Percentiles rank a stretch among this genome's conserved stretches.
Conservation (phyloP, 1,139 yeast species). For the Taphrina populina region DNA sequence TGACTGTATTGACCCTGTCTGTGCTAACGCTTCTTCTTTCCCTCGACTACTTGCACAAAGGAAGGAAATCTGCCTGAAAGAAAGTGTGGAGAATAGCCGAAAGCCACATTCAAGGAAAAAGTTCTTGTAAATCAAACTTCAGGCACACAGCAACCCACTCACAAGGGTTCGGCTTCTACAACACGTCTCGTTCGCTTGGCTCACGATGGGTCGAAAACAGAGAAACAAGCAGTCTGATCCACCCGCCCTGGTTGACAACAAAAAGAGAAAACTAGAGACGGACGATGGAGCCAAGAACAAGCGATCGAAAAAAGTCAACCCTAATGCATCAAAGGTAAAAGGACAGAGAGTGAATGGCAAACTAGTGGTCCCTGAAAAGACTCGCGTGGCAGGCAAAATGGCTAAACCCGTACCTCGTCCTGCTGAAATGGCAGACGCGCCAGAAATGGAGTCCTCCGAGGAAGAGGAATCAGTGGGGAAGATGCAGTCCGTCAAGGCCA, state of each 20-base stretch:
- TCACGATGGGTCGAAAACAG: constrained; percentile 22
- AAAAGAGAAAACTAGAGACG: constrained; percentile 21
- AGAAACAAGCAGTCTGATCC: constrained; percentile 32
- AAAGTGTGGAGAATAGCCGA: too few relatives aligned
- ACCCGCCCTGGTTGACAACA: constrained; percentile 15
- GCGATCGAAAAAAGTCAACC: constrained; percentile 26
- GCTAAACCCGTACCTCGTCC: constrained; percentile 2
- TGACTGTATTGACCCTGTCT: too few relatives aligned
- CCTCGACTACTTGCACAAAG: too few relatives aligned
- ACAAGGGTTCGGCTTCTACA: too few relatives aligned
- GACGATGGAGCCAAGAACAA: constrained; percentile 15
- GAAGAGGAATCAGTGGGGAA: constrained; percentile 37
- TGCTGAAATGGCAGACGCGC: constrained; percentile 52
- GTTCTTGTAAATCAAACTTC: too few relatives aligned
- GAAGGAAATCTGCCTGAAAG: too few relatives aligned
- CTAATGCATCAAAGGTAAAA: constrained; percentile 22
- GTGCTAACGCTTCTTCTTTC: too few relatives aligned
- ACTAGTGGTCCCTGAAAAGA: constrained; percentile 29
- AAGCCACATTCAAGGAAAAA: too few relatives aligned
- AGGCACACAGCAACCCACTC: too few relatives aligned
- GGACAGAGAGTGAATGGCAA: constrained; percentile 33
- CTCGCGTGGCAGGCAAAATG: constrained; percentile 28
- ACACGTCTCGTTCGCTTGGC: too few relatives aligned
- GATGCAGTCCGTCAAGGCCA: constrained; percentile 14
- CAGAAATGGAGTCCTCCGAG: constrained; percentile 32